These are phyloP conservation scores for Microcyclosporella mali DNA, from an alignment of 2,329 filamentous ascomycete genomes.

Conservation along the genomic window DNA sequence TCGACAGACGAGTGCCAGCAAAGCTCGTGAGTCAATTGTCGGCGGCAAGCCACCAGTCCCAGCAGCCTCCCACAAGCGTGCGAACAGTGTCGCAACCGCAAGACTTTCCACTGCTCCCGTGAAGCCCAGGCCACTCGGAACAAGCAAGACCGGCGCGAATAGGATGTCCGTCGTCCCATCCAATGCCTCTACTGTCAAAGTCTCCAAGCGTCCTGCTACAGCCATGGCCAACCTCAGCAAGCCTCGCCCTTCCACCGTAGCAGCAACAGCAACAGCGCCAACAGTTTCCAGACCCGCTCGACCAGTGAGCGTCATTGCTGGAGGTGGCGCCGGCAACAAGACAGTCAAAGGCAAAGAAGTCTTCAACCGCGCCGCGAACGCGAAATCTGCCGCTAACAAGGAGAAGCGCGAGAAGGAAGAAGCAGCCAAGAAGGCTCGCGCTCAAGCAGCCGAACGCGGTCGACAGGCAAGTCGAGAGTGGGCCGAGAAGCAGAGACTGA, in stretches of 20 bases:
- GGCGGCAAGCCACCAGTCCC: slow-evolving; percentile 10
- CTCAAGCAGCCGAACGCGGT: slow-evolving; percentile 42
- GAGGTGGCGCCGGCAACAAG: slow-evolving; percentile 27
- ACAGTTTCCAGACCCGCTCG: slow-evolving; percentile 1
- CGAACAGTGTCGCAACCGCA: slow-evolving; percentile 20
- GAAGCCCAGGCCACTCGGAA: slow-evolving; percentile 5
- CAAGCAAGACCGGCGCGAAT: slow-evolving; percentile 6
- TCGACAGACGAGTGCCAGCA: slow-evolving; percentile 43
- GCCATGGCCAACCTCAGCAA: slow-evolving; percentile 11
- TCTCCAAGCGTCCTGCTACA: slow-evolving; percentile 14
- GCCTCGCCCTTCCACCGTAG: slow-evolving; percentile 8
- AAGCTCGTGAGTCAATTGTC: slow-evolving; percentile 38
- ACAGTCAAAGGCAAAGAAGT: slow-evolving; percentile 40
- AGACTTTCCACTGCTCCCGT: slow-evolving; percentile 5
- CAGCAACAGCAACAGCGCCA: too few species aligned
- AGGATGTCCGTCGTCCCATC: slow-evolving; percentile 9
- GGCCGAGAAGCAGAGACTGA: slow-evolving; percentile 42
- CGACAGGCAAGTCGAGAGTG: slow-evolving; percentile 42
- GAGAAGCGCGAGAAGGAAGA: slow-evolving; percentile 44
- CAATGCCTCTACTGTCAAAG: slow-evolving; percentile 7
- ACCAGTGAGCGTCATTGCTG: slow-evolving; percentile 2
- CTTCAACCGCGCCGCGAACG: slow-evolving; percentile 39
- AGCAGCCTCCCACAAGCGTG: slow-evolving; percentile 14
- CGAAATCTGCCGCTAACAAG: slow-evolving; percentile 37
- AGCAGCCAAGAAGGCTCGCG: slow-evolving; percentile 41